Base-by-base conservation (phyloP, 2,329 filamentous ascomycete genomes). In the Trichoderma asperellum region DNA sequence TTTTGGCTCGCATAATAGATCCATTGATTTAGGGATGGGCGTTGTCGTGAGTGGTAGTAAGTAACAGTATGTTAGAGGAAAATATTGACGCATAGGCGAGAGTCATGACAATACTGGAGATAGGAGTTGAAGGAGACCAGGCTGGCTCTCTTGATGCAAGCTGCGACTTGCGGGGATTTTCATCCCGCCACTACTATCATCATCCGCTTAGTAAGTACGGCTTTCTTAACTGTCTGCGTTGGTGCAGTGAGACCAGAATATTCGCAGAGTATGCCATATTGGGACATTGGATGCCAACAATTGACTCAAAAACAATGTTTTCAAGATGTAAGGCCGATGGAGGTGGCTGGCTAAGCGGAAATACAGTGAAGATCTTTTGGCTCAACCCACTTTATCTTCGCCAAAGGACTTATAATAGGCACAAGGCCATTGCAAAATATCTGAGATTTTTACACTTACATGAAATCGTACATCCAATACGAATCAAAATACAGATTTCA, bases 1-100 rank as follows among this genome's bases (percentile, higher is more conserved):
- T 8, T 52, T 61, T 24, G 74, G 74, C 12, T 71, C 59, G 24
- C 58, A 70, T 53, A 75, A 60, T 2, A 74, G 55, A 53, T 75
- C 74, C 74, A 76, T 76, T 4, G 10, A 12, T 11, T 12, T 49
- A 21, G 47, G 47, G 6, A 6, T n/a, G 40, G 16, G 37, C 5
- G 40, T 8, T n/a, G 18, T 43, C 18, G 18, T 43, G 24, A n/a
- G 47, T 29, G 12, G n/a, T 12, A 14, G 21, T 21, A 8, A n/a
- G 18, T 21, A 27, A 64, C 11, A 6, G 8, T 12, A 11, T 7
- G 43, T 21, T 12, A 5, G 5, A 49, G 47, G 24, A 24, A 12
- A 2, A 24, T 1, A 12, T 5, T 49, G n/a, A 5, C n/a, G 18
- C 16, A 12, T 4, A n/a, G 2, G 32, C 16, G 12, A 24, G 21